These are phyloP conservation scores for Eucalyptus curtisii DNA, from an alignment of 345 rosid genomes.

Conservation along the genomic window DNA sequence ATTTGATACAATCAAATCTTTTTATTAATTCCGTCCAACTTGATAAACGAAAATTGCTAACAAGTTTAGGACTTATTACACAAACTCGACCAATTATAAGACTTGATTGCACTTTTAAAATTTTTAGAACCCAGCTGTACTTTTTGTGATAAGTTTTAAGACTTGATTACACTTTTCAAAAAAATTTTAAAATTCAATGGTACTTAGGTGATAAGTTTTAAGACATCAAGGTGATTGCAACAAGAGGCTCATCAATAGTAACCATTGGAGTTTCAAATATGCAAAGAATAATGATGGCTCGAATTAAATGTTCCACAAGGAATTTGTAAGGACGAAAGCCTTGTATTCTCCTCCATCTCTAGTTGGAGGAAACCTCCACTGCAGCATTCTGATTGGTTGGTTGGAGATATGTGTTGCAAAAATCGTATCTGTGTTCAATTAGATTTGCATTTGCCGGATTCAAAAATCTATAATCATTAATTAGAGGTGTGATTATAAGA, in stretches of 20 bases:
- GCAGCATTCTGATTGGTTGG: background rate
- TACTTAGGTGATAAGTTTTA: fast-evolving
- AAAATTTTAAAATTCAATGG: fast-evolving
- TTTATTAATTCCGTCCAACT: background rate
- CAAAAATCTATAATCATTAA: background rate
- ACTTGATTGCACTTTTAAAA: fast-evolving
- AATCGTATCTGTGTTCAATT: background rate
- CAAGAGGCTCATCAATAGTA: fast-evolving
- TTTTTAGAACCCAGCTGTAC: fast-evolving
- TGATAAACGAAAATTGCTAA: fast-evolving
- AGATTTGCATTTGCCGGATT: background rate
- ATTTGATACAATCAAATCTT: fast-evolving
- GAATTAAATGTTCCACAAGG: background rate
- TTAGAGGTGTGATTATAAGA: background rate
- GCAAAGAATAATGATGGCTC: background rate
- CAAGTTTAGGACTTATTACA: no score
- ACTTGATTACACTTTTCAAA: fast-evolving
- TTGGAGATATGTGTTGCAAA: background rate
- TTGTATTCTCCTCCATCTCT: background rate
- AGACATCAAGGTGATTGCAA: fast-evolving
- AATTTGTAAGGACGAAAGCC: background rate
- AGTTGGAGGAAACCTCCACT: background rate
- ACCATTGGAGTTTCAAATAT: fast-evolving
- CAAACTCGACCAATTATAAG: fast-evolving
- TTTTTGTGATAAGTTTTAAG: fast-evolving